A percentile compares a stretch with the other conserved stretches of the same genome.
phyloP scores from a whole-genome alignment of 1,139 yeast species.

The Suhomyces bribrorum region DNA sequence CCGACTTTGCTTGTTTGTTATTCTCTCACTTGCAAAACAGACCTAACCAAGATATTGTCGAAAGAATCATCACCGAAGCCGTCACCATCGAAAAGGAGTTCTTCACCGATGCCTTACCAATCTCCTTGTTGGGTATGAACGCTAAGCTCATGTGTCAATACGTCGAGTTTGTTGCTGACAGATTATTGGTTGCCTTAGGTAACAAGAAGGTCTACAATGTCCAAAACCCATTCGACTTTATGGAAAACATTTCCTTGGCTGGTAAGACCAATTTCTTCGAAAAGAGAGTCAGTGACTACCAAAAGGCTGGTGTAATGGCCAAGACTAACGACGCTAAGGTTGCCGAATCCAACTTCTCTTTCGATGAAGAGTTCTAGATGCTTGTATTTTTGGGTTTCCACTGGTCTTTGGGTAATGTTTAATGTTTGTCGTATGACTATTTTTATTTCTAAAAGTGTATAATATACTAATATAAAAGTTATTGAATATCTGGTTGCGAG shows the following conservation, averaged over 20 bases:
- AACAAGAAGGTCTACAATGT: slow-evolving; percentile 85
- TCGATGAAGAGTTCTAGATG: slow-evolving; percentile 49
- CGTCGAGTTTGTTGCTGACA: slow-evolving; percentile 96
- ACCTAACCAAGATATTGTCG: slow-evolving; percentile 76
- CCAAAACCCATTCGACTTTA: slow-evolving; percentile 94
- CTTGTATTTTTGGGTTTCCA: slow-evolving; percentile 6
- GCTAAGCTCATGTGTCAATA: slow-evolving; percentile 91
- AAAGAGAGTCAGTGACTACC: slow-evolving; percentile 98
- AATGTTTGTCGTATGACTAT: background rate
- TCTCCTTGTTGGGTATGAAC: slow-evolving; percentile 91
- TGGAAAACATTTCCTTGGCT: slow-evolving; percentile 96
- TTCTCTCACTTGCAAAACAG: slow-evolving; percentile 91
- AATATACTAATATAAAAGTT: slow-evolving; percentile 1
- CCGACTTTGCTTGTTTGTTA: slow-evolving; percentile 95
- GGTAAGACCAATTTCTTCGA: slow-evolving; percentile 99
- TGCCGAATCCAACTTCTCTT: slow-evolving; percentile 39
- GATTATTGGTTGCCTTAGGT: slow-evolving; percentile 86
- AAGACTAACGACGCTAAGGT: slow-evolving; percentile 34
- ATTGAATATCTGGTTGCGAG: no score
- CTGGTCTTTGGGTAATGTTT: slow-evolving; percentile 1
- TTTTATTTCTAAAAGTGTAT: background rate
- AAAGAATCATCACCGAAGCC: slow-evolving; percentile 89
- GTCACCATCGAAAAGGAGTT: slow-evolving; percentile 92
- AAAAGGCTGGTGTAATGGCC: slow-evolving; percentile 98
- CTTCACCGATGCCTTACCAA: slow-evolving; percentile 92